Evolutionary conservation across 345 rosid species (phyloP), one percentile per base, ranked within the genome.

Genomic region (Pistacia integerrima): DNA sequence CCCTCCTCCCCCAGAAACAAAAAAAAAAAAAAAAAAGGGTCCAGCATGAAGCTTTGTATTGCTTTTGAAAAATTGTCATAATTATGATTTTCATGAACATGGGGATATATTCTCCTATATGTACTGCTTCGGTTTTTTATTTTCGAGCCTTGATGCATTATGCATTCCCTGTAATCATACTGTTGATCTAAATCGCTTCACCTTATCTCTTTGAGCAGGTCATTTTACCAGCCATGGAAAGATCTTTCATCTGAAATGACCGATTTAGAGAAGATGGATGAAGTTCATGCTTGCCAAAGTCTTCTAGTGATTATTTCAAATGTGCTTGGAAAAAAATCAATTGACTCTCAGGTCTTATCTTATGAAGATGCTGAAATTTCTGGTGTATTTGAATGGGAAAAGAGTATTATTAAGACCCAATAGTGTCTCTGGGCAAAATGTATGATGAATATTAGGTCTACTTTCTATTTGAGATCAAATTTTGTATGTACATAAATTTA

Each of bases 211-310:
- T 61, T 72, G 49, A 30, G 72, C 85, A 93, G 99, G 99, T 87
- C 97, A 11, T 95, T 81, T 86, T 74, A 84, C 70, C 86, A 85
- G 81, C 84, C 94, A 5, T 88, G 92, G 97, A 81, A 81, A 88
- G 88, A 89, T 82, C 81, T 69, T 48, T 78, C 89, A 17, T 77
- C 75, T 5, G 87, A 89, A 75, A 65, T 22, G 33, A 85, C 82
- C 5, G 84, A 81, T 73, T 56, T 74, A 60, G 81, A 89, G 82
- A 88, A 79, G 74, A 80, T 90, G 60, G 89, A 90, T 61, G 93
- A 88, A 80, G 70, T 80, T 41, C 92, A 88, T 41, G 92, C 92
- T 46, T 92, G 90, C 72, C 93, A 88, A 77, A 82, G 84, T 55
- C 89, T 95, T 11, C 44, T 87, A 52, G 63, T 82, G 70, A 80